These are phyloP conservation scores for Chenopodium suecicum DNA, from an alignment of 148 eudicot genomes.

Conservation along the genomic window DNA sequence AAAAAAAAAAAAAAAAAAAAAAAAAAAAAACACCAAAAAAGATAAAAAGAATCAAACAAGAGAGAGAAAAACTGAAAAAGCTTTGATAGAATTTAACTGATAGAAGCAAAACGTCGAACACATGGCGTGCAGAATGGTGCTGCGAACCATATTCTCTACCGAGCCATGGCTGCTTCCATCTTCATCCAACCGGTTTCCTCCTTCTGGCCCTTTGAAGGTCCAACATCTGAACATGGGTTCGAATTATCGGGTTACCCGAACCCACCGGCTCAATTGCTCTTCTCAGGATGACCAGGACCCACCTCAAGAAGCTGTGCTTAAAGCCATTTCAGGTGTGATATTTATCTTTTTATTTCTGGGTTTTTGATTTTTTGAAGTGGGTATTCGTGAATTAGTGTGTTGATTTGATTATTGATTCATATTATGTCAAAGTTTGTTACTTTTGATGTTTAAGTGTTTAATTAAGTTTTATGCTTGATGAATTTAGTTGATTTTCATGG, in stretches of 20 bases:
- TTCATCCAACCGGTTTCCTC: conserved; percentile 15
- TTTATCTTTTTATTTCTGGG: conserved; percentile 6
- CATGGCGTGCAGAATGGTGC: conserved; percentile 60
- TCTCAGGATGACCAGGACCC: conserved; percentile 67
- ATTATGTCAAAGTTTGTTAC: not conserved
- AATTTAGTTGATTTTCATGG: conserved; percentile 4
- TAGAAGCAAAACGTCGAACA: conserved; percentile 22
- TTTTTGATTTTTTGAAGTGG: conserved; percentile 3
- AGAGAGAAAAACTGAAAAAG: not conserved
- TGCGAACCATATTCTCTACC: conserved; percentile 48
- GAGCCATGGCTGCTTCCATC: conserved; percentile 48
- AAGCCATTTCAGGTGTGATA: conserved; percentile 73
- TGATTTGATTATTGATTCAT: not conserved
- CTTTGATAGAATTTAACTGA: not conserved
- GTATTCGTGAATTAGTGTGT: not conserved
- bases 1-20: not conserved
- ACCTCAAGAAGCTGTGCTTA: conserved; percentile 89
- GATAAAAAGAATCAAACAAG: not conserved
- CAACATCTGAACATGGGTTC: conserved; percentile 18
- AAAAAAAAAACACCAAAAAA: not conserved
- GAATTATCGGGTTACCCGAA: conserved; percentile 34
- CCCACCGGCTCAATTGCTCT: conserved; percentile 38
- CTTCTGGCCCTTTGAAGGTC: conserved; percentile 7
- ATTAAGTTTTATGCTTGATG: not conserved
- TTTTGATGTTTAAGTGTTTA: conserved; percentile 6